Base-by-base conservation (phyloP, 2,329 filamentous ascomycete species). In the Aureobasidium sp. region DNA sequence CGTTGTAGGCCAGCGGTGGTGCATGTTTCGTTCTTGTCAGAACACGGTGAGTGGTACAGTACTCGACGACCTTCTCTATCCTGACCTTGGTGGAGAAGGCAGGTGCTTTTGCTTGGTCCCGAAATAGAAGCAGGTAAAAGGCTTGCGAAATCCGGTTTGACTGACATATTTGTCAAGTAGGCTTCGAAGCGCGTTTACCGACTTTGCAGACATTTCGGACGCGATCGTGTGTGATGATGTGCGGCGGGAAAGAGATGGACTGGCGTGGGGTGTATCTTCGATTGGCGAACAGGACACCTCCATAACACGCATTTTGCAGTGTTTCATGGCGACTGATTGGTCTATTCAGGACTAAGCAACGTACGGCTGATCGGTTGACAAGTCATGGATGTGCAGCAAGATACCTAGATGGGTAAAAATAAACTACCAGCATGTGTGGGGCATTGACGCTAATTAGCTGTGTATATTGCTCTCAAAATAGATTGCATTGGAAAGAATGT, bases 401-500 rank as follows among this genome's bases (percentile, higher is more conserved):
- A 35, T 21, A n/a, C n/a, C n/a, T n/a, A 38, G 33, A 31, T n/a
- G 27, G 17, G 55, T 59, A 59, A 59, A 59, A 59, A 59, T 59
- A 59, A 59, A 59, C 55, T 38, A n/a, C n/a, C 19, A 42, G 11
- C 15, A 49, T 50, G 45, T 21, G 54, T 42, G 42, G 42, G 42
- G 15, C 31, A 37, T 27, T 9, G 17, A 42, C 42, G 21, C 25
- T 40, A 33, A 43, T 59, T 59, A 59, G 35, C 40, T n/a, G 27
- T 40, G 37, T 59, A 49, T 59, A 40, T 25, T 59, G 55, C 33
- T 49, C 55, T 45, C 33, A 31, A 59, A 59, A 59, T 59, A 59
- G 55, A 59, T 49, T n/a, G 35, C 43, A 59, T 59, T 59, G 55
- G 55, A 31, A 43, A 25, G 23, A 59, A 59, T 50, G 35, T 17